Base-by-base conservation (phyloP, 257 asterid genomes). In the Plantago elongata region DNA sequence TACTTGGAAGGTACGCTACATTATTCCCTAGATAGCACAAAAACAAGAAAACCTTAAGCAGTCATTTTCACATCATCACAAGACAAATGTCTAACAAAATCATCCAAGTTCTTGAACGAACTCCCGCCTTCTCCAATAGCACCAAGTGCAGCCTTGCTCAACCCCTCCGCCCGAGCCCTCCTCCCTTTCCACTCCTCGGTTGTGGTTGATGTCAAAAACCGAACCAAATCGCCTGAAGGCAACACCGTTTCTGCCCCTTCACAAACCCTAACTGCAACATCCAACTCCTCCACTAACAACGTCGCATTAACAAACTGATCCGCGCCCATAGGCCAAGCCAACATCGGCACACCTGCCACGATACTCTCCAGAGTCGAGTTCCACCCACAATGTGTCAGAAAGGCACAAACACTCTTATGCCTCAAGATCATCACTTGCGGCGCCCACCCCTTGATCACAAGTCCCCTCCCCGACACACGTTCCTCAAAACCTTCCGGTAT, bases 251-350 rank as follows among this genome's bases (percentile, higher is more conserved):
- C 60, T 0, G 30, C 83, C 66, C 96, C 96, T 43, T 87, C 90
- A 46, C 93, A 81, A 13, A 82, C 83, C 58, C 83, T 77, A 40
- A 72, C 40, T 1, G 87, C 96, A 1, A 90, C 69, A 43, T 64
- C 78, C 54, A 83, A 50, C 43, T 85, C 75, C 13, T 87, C 93
- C 49, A 80, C 95, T 61, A 90, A 22, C 63, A 87, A 38, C 7
- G 81, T 79, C 0, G 97, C 85, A 13, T 90, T 72, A 11, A 72
- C 3, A 29, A 55, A 90, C 42, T 90, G 94, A 30, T 90, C 97
- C 0, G 95, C 97, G 0, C 83, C 73, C 97, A 89, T 89, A 0
- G 97, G 92, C 97, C 97, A 89, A 0, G 90, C 73, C 52, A 87
- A 61, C 89, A 87, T 73, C 1, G 92, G 88, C 60, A 84, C 84